Evolutionary conservation across 1,284 basidiomycete genomes (phyloP).

Genomic region (Coniferiporia sulphurascens): DNA sequence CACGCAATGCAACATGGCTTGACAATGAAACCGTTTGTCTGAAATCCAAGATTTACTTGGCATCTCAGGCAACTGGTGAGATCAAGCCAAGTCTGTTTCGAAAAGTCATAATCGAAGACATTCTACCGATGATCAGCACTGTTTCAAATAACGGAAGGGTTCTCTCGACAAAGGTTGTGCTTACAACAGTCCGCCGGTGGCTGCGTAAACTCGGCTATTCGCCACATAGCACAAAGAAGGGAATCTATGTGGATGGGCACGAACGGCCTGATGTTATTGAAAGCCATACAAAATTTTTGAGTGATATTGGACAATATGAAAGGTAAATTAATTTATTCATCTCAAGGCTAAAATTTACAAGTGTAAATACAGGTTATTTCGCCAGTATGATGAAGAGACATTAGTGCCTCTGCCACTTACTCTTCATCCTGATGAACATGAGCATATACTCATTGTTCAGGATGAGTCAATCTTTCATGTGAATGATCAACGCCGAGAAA

Average conservation of each 20-base stretch:
- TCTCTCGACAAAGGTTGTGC: constrained; percentile 9
- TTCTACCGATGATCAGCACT: constrained; percentile 20
- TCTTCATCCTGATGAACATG: constrained; percentile 21
- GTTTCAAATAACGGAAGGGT: not conserved
- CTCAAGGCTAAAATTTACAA: not conserved
- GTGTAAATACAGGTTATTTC: constrained; percentile 12
- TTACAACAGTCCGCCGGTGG: constrained; percentile 21
- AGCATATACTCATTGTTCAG: constrained; percentile 23
- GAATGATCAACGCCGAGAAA: constrained; percentile 21
- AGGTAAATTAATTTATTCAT: constrained; percentile 13
- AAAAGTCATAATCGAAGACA: constrained; percentile 20
- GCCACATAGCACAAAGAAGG: constrained; percentile 20
- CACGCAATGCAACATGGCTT: not conserved
- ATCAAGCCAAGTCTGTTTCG: constrained; percentile 12
- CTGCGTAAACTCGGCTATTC: constrained; percentile 22
- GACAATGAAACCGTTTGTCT: constrained; percentile 2
- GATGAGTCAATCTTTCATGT: constrained; percentile 25
- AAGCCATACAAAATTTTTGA: constrained; percentile 21
- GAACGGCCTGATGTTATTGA: constrained; percentile 25
- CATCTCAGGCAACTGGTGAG: not conserved
- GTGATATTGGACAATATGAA: constrained; percentile 14
- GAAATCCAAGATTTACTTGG: not conserved
- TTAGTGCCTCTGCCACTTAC: constrained; percentile 19
- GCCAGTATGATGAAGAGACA: constrained; percentile 17
- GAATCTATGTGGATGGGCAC: constrained; percentile 27